A percentile compares a stretch with the other conserved stretches of the same genome.
Conservation (phyloP, 495 filamentous ascomycete genomes). For the Halenospora varia region DNA sequence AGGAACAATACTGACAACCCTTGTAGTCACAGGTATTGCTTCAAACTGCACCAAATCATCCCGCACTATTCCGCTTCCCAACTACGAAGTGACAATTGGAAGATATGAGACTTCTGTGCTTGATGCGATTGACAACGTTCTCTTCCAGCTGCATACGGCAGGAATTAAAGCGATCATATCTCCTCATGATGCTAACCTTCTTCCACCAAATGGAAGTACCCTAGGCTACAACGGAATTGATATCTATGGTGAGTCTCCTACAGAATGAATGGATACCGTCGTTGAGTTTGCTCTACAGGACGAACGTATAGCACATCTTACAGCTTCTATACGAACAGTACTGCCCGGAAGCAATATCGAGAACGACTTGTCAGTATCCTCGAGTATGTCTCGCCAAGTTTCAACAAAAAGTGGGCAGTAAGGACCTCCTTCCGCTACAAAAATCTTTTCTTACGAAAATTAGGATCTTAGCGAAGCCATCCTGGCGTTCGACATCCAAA, state of each 20-base stretch:
- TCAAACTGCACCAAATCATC: conserved; percentile 27
- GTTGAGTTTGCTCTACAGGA: too few relatives aligned
- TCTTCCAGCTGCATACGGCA: conserved; percentile 26
- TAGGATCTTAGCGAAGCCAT: conserved; percentile 33
- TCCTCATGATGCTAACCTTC: conserved; percentile 36
- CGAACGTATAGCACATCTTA: conserved; percentile 17
- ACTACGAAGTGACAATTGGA: conserved; percentile 29
- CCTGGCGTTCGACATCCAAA: conserved; percentile 37
- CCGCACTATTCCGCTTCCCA: conserved; percentile 12
- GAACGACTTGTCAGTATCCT: conserved; percentile 30
- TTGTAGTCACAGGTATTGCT: too few relatives aligned
- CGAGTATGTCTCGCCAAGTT: conserved; percentile 28
- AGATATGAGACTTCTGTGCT: conserved; percentile 29
- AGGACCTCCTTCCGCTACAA: too few relatives aligned
- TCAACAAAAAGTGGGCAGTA: conserved; percentile 32
- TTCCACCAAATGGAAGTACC: conserved; percentile 5
- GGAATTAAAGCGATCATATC: conserved; percentile 39
- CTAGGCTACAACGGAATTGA: conserved; percentile 17
- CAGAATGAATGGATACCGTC: not conserved
- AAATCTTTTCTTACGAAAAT: too few relatives aligned
- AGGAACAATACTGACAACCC: too few relatives aligned
- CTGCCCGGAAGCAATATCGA: conserved; percentile 30
- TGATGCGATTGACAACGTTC: conserved; percentile 30
- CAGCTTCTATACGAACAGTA: conserved; percentile 29
- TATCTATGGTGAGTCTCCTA: conserved; percentile 26